These are phyloP conservation scores for Amphirosellinia nigrospora DNA, from an alignment of 495 filamentous ascomycete genomes.

Conservation along the genomic window DNA sequence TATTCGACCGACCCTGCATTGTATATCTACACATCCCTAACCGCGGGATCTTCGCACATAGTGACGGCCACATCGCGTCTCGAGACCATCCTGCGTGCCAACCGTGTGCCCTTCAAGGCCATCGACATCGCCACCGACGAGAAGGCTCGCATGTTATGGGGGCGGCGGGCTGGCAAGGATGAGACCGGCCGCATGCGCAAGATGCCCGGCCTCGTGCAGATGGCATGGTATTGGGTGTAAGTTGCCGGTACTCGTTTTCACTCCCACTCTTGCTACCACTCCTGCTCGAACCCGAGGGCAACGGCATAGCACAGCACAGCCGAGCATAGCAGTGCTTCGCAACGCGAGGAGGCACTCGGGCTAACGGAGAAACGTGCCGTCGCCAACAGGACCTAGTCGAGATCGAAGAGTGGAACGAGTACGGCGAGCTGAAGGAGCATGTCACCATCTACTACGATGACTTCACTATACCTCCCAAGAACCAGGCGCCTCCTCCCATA, in stretches of 20 bases:
- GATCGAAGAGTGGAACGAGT: conserved; percentile 99
- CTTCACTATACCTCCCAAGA: conserved; percentile 54
- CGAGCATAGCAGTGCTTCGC: neutral
- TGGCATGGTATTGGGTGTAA: conserved; percentile 82
- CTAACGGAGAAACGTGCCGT: conserved; percentile 1
- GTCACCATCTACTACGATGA: conserved; percentile 66
- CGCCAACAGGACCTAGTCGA: conserved; percentile 79
- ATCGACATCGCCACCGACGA: conserved; percentile 93
- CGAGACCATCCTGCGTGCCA: conserved; percentile 95
- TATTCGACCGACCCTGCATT: conserved; percentile 80
- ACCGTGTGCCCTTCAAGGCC: conserved; percentile 89
- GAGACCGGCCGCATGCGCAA: conserved; percentile 70
- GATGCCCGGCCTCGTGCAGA: conserved; percentile 86
- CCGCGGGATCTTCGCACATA: conserved; percentile 95
- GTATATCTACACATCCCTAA: conserved; percentile 93
- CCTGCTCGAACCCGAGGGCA: no score
- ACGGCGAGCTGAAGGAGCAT: conserved; percentile 89
- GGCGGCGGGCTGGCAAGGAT: conserved; percentile 72
- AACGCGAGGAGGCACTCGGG: neutral
- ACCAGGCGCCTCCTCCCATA: conserved; percentile 42
- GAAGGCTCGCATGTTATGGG: conserved; percentile 88
- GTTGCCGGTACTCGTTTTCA: conserved; percentile 42
- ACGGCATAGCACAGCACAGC: neutral
- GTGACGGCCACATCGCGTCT: conserved; percentile 93
- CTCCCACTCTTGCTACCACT: no score